Conservation (phyloP, 345 rosid species). For the Sisymbrium altissimum region DNA sequence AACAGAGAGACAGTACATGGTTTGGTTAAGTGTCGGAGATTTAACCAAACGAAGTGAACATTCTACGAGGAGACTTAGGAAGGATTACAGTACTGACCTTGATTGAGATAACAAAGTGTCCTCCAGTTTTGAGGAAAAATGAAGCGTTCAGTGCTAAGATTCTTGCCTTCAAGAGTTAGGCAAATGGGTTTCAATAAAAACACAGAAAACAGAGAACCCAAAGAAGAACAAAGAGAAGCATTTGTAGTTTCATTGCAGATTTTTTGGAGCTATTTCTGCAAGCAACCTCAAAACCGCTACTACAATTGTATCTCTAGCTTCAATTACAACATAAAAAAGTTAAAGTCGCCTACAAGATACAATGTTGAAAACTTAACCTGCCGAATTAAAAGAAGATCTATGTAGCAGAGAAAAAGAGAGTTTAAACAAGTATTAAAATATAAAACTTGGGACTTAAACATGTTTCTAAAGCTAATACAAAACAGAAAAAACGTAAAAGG, state of each 20-base stretch:
- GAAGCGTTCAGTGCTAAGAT: slow-evolving; percentile 84
- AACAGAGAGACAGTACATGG: neutral
- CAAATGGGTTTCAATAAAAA: slow-evolving; percentile 8
- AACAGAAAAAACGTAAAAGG: neutral
- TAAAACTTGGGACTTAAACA: neutral
- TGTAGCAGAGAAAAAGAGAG: neutral
- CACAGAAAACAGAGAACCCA: neutral
- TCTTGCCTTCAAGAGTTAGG: slow-evolving; percentile 60
- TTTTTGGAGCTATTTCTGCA: neutral
- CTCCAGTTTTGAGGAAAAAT: slow-evolving; percentile 81
- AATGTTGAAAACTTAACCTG: neutral
- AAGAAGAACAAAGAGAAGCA: neutral
- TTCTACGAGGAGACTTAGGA: neutral
- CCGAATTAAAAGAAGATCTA: neutral
- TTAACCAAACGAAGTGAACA: neutral
- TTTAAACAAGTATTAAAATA: no score
- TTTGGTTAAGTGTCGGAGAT: neutral
- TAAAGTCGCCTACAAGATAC: neutral
- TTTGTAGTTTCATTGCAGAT: neutral
- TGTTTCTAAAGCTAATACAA: neutral
- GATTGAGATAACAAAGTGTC: slow-evolving; percentile 92
- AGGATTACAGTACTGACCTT: slow-evolving; percentile 49
- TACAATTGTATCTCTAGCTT: no score
- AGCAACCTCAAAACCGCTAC: neutral
- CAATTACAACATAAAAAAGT: neutral